phyloP scores from a whole-genome alignment of 1,284 basidiomycete species.

The Cerioporus squamosus region DNA sequence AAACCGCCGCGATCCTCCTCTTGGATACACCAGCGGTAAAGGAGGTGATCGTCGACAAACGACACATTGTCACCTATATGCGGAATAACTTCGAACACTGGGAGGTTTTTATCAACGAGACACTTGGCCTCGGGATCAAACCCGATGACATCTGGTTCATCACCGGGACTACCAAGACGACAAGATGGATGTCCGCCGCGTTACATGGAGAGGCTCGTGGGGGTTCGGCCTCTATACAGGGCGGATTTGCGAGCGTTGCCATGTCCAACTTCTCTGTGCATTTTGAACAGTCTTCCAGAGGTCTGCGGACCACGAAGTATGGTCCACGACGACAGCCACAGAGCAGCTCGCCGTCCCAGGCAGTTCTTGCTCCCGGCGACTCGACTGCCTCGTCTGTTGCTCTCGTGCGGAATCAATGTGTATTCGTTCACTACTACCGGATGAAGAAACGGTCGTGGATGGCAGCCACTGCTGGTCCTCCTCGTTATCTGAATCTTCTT shows the following conservation, averaged over 20 bases:
- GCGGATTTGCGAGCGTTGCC: background rate
- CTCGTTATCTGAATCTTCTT: too few relatives aligned
- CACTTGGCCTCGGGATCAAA: background rate
- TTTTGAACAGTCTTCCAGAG: too few relatives aligned
- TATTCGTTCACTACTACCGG: slow-evolving; percentile 19
- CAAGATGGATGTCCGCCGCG: slow-evolving; percentile 13
- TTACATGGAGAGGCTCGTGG: background rate
- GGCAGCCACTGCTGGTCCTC: slow-evolving; percentile 4
- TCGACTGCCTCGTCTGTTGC: background rate
- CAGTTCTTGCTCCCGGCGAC: background rate
- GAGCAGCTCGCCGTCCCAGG: background rate
- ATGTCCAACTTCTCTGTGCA: background rate
- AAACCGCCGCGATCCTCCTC: background rate
- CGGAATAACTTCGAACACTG: slow-evolving; percentile 1
- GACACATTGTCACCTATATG: slow-evolving; percentile 6
- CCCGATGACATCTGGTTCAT: slow-evolving; percentile 10
- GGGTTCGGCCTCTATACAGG: background rate
- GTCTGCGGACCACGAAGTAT: background rate
- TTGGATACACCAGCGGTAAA: background rate
- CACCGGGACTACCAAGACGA: slow-evolving; percentile 6
- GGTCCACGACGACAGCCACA: background rate
- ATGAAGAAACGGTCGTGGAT: slow-evolving; percentile 9
- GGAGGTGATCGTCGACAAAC: background rate
- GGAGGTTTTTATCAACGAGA: background rate
- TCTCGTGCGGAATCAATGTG: background rate